Evolutionary conservation across 2,329 filamentous ascomycete genomes (phyloP).

Genomic region (Fusarium odoratissimum): DNA sequence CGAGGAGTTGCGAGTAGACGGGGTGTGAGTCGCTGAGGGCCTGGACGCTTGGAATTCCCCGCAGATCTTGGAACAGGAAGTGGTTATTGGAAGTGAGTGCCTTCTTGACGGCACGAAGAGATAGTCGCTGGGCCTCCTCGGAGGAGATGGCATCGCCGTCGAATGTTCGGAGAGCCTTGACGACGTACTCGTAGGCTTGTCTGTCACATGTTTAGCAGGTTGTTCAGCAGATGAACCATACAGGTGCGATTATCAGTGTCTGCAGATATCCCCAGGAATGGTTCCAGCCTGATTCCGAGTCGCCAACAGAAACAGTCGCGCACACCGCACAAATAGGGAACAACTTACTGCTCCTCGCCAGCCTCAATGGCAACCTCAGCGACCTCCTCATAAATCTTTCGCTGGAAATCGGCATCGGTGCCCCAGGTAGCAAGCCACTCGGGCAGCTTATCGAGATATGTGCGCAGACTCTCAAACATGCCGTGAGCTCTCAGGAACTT

Average conservation of each 20-base stretch:
- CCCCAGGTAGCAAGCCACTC: constrained; percentile 87
- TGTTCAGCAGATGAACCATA: neutral
- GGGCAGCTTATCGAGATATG: constrained; percentile 85
- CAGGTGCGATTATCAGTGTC: neutral
- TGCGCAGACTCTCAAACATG: constrained; percentile 85
- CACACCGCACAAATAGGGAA: constrained; percentile 1
- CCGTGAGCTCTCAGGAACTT: constrained; percentile 80
- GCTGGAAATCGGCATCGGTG: constrained; percentile 81
- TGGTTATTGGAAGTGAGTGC: constrained; percentile 64
- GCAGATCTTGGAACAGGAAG: constrained; percentile 83
- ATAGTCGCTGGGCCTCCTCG: constrained; percentile 70
- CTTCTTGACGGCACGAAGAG: constrained; percentile 66
- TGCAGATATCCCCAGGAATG: neutral
- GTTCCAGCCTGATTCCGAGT: neutral
- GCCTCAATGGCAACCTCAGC: constrained; percentile 83
- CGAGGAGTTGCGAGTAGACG: constrained; percentile 89
- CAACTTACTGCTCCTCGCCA: constrained; percentile 78
- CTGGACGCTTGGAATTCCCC: constrained; percentile 85
- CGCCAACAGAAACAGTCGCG: neutral
- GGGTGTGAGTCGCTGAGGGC: constrained; percentile 86
- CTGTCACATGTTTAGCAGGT: constrained; percentile 50
- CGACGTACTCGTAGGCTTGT: constrained; percentile 74
- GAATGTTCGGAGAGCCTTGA: constrained; percentile 71
- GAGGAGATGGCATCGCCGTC: constrained; percentile 67
- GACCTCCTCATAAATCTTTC: constrained; percentile 85